These are phyloP conservation scores for Schizophyllum commune DNA, from an alignment of 1,284 basidiomycete genomes.

Conservation along the genomic window DNA sequence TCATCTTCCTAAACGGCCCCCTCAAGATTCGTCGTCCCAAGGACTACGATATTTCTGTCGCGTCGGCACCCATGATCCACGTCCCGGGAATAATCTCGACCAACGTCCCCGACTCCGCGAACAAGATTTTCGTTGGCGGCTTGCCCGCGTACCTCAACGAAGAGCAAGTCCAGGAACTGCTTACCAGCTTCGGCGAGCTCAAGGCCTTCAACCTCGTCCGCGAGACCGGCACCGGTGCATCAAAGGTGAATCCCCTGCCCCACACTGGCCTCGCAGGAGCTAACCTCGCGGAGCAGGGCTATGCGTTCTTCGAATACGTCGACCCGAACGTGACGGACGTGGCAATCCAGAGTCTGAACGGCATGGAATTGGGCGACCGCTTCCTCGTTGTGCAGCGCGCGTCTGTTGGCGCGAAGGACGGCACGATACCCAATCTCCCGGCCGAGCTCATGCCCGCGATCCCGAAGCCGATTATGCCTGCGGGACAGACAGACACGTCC, in stretches of 20 bases:
- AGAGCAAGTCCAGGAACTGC: constrained; percentile 95
- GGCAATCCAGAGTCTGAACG: constrained; percentile 93
- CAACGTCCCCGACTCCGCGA: constrained; percentile 93
- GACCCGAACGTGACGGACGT: constrained; percentile 88
- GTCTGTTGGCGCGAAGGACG: constrained; percentile 80
- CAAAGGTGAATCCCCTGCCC: constrained; percentile 54
- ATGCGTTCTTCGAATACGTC: constrained; percentile 98
- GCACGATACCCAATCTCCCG: constrained; percentile 54
- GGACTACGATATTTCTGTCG: constrained; percentile 64
- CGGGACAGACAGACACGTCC: constrained; percentile 49
- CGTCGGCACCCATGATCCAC: constrained; percentile 48
- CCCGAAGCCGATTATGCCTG: constrained; percentile 77
- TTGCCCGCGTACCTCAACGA: constrained; percentile 93
- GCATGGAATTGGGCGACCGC: constrained; percentile 97
- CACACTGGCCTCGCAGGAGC: not conserved
- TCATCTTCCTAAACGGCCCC: constrained; percentile 86
- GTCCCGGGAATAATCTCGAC: constrained; percentile 95
- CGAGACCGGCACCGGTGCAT: constrained; percentile 81
- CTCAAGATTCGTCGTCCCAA: constrained; percentile 96
- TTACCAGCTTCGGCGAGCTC: constrained; percentile 96
- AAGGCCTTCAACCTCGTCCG: constrained; percentile 97
- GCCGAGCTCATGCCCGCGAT: constrained; percentile 71
- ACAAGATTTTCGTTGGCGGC: constrained; percentile 98
- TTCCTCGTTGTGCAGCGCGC: constrained; percentile 95
- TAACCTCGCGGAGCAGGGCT: constrained; percentile 56